These are phyloP conservation scores for Suillus occidentalis DNA, from an alignment of 768 basidiomycete species.

Conservation along the genomic window DNA sequence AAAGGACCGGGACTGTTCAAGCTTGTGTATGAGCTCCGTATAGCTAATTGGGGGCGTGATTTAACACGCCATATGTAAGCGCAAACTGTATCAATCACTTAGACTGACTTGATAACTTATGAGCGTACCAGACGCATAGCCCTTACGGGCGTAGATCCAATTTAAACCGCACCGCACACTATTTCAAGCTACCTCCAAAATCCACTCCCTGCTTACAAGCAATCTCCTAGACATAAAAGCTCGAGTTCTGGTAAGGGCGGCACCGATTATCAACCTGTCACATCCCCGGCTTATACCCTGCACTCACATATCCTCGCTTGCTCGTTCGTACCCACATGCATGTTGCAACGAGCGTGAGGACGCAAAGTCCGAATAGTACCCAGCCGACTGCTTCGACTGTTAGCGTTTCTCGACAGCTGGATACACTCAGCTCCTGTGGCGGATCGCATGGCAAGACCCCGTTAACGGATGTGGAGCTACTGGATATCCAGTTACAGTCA, in stretches of 20 bases:
- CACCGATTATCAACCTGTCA: constrained; percentile 20
- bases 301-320: constrained; percentile 40
- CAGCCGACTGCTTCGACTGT: constrained; percentile 77
- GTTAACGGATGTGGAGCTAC: constrained; percentile 29
- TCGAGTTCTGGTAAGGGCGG: constrained; percentile 30
- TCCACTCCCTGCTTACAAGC: background rate
- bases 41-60: background rate
- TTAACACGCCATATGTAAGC: background rate
- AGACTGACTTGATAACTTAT: background rate
- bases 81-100: background rate
- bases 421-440: constrained; percentile 19
- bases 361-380: constrained; percentile 68
- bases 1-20: background rate
- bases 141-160: background rate
- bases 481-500: constrained; percentile 52
- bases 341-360: constrained; percentile 54
- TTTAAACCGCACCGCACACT: background rate
- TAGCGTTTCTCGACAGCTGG: constrained; percentile 68
- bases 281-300: constrained; percentile 37
- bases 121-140: background rate
- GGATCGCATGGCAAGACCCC: constrained; percentile 25
- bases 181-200: background rate
- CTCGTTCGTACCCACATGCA: constrained; percentile 49
- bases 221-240: constrained; percentile 31
- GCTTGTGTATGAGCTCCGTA: background rate